phyloP scores from a whole-genome alignment of 192 early-diverging fungal genomes.

The Jimgerdemannia flammicorona region DNA sequence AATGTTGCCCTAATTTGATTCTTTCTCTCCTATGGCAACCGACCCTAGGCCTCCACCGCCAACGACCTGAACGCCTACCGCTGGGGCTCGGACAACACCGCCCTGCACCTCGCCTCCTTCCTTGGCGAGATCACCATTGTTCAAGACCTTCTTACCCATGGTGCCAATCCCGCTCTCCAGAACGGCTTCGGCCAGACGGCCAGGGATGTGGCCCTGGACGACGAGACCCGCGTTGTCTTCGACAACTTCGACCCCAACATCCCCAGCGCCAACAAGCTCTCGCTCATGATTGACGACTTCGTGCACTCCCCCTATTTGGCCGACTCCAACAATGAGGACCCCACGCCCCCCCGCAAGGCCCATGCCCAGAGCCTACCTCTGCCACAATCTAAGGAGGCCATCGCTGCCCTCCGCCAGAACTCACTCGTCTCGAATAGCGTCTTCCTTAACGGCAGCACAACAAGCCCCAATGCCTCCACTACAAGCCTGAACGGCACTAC shows the following conservation, averaged over 20 bases:
- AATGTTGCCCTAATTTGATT: background rate
- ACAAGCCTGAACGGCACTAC: too few relatives aligned
- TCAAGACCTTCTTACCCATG: constrained; percentile 10
- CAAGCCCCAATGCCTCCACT: background rate
- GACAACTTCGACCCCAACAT: background rate
- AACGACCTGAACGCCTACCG: constrained; percentile 10
- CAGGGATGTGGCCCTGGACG: constrained; percentile 7
- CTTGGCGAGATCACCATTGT: constrained; percentile 12
- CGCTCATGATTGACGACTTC: too few relatives aligned
- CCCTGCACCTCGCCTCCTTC: constrained; percentile 18
- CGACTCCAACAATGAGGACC: too few relatives aligned
- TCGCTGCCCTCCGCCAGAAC: constrained; percentile 8
- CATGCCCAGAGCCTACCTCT: background rate
- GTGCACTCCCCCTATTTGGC: too few relatives aligned
- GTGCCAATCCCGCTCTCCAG: constrained; percentile 4
- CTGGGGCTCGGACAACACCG: constrained; percentile 22
- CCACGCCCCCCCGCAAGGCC: background rate
- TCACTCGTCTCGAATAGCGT: constrained; percentile 13
- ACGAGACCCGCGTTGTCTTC: background rate
- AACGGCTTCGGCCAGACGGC: constrained; percentile 17
- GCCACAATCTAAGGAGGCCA: background rate
- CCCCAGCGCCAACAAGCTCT: background rate
- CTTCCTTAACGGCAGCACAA: constrained; percentile 4
- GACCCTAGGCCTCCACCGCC: constrained; percentile 2
- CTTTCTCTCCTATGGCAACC: background rate